These are phyloP conservation scores for Spergularia marina DNA, from an alignment of 148 eudicot species.

Conservation along the genomic window DNA sequence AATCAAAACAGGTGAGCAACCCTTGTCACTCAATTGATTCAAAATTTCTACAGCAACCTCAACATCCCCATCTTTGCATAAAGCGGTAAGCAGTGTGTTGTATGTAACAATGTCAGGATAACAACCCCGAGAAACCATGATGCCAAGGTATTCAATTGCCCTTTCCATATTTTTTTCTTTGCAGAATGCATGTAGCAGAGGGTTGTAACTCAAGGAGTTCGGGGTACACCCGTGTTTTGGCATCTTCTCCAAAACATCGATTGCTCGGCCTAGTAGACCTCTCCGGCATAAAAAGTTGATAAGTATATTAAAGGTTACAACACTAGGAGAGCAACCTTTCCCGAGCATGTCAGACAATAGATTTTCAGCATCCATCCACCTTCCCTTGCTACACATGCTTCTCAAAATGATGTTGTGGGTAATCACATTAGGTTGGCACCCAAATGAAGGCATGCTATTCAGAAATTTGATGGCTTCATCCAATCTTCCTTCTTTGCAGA, in stretches of 20 bases:
- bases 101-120: slow-evolving; percentile 77
- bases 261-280: slow-evolving; percentile 62
- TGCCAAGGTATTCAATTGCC: slow-evolving; percentile 60
- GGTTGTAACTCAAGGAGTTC: slow-evolving; percentile 62
- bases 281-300: slow-evolving; percentile 60
- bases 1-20: slow-evolving; percentile 58
- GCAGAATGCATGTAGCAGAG: slow-evolving; percentile 67
- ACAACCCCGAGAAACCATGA: slow-evolving; percentile 67
- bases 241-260: slow-evolving; percentile 62
- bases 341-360: slow-evolving; percentile 56
- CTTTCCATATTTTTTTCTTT: slow-evolving; percentile 68
- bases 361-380: slow-evolving; percentile 68
- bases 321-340: slow-evolving; percentile 62
- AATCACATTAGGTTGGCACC: slow-evolving; percentile 65
- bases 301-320: slow-evolving; percentile 67
- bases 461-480: slow-evolving; percentile 64
- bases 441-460: slow-evolving; percentile 47
- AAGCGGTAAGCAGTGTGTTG: slow-evolving; percentile 58
- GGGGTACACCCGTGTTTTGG: slow-evolving; percentile 62
- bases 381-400: slow-evolving; percentile 59
- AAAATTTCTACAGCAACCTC: slow-evolving; percentile 58
- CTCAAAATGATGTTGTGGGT: slow-evolving; percentile 57
- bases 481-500: slow-evolving; percentile 65
- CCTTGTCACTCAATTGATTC: slow-evolving; percentile 53
- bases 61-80: slow-evolving; percentile 72